Evolutionary conservation across 345 rosid species (phyloP), one percentile per base, ranked within the genome.

Genomic region (Arabis hirsuta): DNA sequence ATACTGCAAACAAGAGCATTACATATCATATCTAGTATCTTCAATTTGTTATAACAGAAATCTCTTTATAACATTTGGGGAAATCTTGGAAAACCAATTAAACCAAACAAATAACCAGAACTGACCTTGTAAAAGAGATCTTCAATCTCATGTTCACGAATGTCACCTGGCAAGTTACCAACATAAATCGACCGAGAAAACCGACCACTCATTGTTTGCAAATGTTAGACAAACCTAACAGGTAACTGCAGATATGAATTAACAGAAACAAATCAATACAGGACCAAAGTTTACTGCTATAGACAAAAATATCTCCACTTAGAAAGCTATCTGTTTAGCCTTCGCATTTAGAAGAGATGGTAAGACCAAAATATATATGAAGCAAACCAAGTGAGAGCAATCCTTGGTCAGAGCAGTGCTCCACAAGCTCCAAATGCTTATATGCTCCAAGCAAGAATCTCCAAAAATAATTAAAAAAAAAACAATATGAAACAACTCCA

Each of bases 111-210:
- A 14, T 34, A 68, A 14, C 31, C 10, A 43, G 56, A 64, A 57
- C 84, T 63, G 47, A 95, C 98, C 98, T 95, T 95, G 85, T 90
- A 90, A 71, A 95, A 95, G 36, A 95, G 80, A 82, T 95, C 98
- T 76, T 95, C 98, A 76, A 95, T 81, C 81, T 92, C 98, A 34
- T 68, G 73, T 80, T 95, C 99, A 73, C 87, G 84, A 55, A 95
- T 87, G 82, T 90, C 97, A 11, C 91, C 63, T 1, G 99, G 99
- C 79, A 95, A 80, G 86, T 95, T 95, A 62, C 99, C 99, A 69
- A 92, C 98, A 73, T 95, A 95, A 74, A 95, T 92, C n/a, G 94
- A 85, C 56, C 97, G 94, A 65, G 98, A 95, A 83, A 87, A 95
- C 31, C 96, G 98, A 65, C 97, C 87, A 78, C 97, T 91, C 98